A percentile compares a stretch with the other conserved stretches of the same genome.
Evolutionary conservation across 352 stramenopile genomes (phyloP).

Genomic region (Phytophthora pluvialis): DNA sequence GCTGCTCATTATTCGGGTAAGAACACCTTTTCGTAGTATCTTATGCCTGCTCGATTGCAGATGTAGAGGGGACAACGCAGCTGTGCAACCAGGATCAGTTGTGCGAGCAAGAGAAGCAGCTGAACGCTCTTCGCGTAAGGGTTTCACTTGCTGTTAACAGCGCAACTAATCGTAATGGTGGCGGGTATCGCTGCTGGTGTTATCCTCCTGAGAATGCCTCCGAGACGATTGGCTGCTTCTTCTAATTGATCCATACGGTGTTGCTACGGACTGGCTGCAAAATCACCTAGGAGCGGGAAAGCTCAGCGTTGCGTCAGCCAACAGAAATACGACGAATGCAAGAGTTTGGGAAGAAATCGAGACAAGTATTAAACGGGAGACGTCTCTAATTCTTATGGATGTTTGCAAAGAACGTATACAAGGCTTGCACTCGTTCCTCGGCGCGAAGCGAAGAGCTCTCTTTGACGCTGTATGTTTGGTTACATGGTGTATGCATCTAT

Average conservation of each 20-base stretch:
- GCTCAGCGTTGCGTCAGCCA: constrained; percentile 21
- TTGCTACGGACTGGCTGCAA: constrained; percentile 63
- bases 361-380: constrained; percentile 45
- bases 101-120: constrained; percentile 38
- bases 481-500: neutral
- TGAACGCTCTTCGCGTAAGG: constrained; percentile 41
- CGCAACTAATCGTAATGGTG: too few species aligned
- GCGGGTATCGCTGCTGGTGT: too few species aligned
- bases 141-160: neutral
- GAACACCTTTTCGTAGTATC: neutral
- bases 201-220: too few species aligned
- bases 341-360: constrained; percentile 54
- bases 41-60: constrained; percentile 6
- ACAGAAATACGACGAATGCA: constrained; percentile 8
- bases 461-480: constrained; percentile 39
- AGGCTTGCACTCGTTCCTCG: constrained; percentile 48
- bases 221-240: too few species aligned
- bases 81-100: constrained; percentile 37
- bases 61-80: constrained; percentile 2
- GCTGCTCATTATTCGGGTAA: neutral
- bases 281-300: constrained; percentile 32
- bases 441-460: constrained; percentile 49
- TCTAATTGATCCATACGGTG: constrained; percentile 63
- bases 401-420: constrained; percentile 38
- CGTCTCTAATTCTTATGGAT: constrained; percentile 48